Percentiles rank a stretch among this genome's conserved stretches.
Conservation (phyloP, 1,284 basidiomycete genomes). For the Trichosporon sp. region DNA sequence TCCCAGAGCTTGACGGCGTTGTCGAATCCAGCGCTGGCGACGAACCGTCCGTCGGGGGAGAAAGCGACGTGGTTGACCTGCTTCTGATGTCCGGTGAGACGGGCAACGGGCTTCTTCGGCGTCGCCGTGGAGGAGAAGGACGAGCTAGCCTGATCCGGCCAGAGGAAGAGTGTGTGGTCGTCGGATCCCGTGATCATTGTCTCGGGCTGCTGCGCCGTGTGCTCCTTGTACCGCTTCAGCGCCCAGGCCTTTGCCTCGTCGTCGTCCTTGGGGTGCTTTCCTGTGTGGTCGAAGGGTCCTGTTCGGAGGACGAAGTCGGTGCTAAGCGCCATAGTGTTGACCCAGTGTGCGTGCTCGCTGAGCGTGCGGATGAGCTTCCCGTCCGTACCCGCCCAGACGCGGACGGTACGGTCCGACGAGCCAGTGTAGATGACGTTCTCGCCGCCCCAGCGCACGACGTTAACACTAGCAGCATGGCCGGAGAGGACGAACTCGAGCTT, state of each 20-base stretch:
- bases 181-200: slow-evolving; percentile 88
- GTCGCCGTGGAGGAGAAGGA: slow-evolving; percentile 54
- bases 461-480: slow-evolving; percentile 89
- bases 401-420: slow-evolving; percentile 85
- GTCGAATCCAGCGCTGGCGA: slow-evolving; percentile 88
- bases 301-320: slow-evolving; percentile 93
- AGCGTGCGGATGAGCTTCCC: slow-evolving; percentile 62
- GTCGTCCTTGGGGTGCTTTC: slow-evolving; percentile 66
- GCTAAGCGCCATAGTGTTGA: slow-evolving; percentile 90
- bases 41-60: slow-evolving; percentile 86
- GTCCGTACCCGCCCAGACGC: slow-evolving; percentile 82
- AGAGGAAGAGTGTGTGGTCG: slow-evolving; percentile 89
- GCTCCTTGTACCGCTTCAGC: slow-evolving; percentile 64
- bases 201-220: slow-evolving; percentile 67
- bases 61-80: slow-evolving; percentile 94
- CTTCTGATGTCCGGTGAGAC: slow-evolving; percentile 90
- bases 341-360: slow-evolving; percentile 97
- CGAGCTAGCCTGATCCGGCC: slow-evolving; percentile 55
- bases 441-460: slow-evolving; percentile 93
- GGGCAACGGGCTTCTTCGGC: slow-evolving; percentile 71
- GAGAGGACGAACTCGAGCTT: slow-evolving; percentile 79
- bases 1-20: slow-evolving; percentile 91
- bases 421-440: slow-evolving; percentile 88
- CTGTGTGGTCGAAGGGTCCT: slow-evolving; percentile 86
- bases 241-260: slow-evolving; percentile 74